Conservation (phyloP, 1,284 basidiomycete genomes). For the Cutaneotrichosporon dermatis region DNA sequence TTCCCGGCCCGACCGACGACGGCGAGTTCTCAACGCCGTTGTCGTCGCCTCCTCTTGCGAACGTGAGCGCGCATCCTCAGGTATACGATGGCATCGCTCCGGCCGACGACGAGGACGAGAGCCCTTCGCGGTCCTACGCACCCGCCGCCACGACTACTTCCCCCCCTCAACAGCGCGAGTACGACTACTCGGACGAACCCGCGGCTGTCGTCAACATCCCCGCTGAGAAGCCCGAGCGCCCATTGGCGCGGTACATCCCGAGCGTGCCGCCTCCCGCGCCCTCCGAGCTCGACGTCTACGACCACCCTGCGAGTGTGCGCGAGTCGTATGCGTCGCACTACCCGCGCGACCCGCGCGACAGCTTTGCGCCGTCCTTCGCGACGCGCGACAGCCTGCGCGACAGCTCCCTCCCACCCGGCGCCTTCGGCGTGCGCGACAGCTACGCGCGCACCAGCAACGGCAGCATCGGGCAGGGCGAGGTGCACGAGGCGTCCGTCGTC, state of each 20-base stretch:
- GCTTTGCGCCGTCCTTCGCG: not conserved
- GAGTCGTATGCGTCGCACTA: slow-evolving; percentile 4
- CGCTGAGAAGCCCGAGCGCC: not conserved
- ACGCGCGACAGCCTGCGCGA: slow-evolving; percentile 1
- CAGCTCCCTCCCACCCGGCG: not conserved
- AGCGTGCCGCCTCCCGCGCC: slow-evolving; percentile 1
- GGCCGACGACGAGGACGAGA: not conserved
- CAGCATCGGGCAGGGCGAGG: not conserved
- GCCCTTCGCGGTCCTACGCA: not conserved
- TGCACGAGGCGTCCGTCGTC: not conserved
- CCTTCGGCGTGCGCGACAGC: not conserved
- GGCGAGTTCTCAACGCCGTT: not conserved
- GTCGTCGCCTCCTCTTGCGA: not conserved
- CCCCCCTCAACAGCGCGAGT: not conserved
- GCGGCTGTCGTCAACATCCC: slow-evolving; percentile 9
- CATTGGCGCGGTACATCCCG: not conserved
- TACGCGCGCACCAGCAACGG: slow-evolving; percentile 1
- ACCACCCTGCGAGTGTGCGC: slow-evolving; percentile 1
- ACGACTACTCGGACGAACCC: slow-evolving; percentile 1
- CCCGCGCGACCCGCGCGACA: slow-evolving; percentile 1
- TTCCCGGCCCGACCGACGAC: not conserved
- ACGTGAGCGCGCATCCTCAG: not conserved
- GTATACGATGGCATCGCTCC: not conserved
- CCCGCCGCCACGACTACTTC: not conserved
- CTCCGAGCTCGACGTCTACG: slow-evolving; percentile 1